Conservation (phyloP, 2,329 filamentous ascomycete species). For the Tolypocladium amazonense region DNA sequence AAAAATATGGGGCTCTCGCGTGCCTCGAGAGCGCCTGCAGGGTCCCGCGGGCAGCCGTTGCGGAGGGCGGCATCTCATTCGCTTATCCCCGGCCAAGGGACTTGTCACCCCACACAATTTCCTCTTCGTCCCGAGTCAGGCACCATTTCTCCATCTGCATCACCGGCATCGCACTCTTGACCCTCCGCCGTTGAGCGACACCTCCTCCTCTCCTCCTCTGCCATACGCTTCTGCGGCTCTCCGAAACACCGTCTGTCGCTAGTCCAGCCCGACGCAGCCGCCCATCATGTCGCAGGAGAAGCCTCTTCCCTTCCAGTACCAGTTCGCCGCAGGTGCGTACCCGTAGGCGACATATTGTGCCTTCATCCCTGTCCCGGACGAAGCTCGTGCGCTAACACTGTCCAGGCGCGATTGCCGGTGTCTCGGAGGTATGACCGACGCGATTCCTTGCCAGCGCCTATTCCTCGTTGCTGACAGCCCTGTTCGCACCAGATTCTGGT, state of each 20-base stretch:
- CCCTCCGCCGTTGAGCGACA: not conserved
- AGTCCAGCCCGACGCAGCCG: slow-evolving; percentile 9
- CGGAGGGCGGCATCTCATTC: not conserved
- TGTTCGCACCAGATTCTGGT: slow-evolving; percentile 60
- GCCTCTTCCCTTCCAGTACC: slow-evolving; percentile 85
- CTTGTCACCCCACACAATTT: not conserved
- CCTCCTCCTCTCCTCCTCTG: not conserved
- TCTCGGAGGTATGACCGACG: slow-evolving; percentile 65
- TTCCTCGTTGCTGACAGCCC: not conserved
- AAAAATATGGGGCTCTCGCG: not conserved
- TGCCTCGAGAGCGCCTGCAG: not conserved
- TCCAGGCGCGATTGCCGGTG: slow-evolving; percentile 82
- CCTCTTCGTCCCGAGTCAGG: not conserved
- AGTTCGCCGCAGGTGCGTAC: slow-evolving; percentile 76
- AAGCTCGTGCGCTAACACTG: slow-evolving; percentile 5
- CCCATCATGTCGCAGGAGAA: slow-evolving; percentile 54
- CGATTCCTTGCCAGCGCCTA: not conserved
- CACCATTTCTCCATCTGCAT: not conserved
- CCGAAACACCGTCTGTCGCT: slow-evolving; percentile 6
- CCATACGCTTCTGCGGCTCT: not conserved
- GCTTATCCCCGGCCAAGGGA: not conserved
- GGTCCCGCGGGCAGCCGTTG: not conserved
- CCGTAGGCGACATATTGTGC: not conserved
- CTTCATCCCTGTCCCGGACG: not conserved
- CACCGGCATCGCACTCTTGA: not conserved